A percentile compares a stretch with the other conserved stretches of the same genome.
phyloP scores from a whole-genome alignment of 2,329 filamentous ascomycete genomes.

The Colletotrichum sp. region DNA sequence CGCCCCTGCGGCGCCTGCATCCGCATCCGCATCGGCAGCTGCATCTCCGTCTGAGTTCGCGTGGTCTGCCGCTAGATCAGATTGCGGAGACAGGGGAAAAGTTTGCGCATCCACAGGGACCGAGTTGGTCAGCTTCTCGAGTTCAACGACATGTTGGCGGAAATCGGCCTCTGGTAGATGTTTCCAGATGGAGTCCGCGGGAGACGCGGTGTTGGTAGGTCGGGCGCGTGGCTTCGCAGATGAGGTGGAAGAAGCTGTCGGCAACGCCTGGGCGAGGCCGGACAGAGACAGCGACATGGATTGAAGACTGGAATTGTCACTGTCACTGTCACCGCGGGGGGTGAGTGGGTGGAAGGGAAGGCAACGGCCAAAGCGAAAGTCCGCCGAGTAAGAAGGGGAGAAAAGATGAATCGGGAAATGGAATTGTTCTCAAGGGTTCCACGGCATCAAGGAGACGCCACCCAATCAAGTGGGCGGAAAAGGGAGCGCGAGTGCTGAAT shows the following conservation, averaged over 20 bases:
- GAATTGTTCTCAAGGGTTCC: neutral
- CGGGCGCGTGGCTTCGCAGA: neutral
- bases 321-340: neutral
- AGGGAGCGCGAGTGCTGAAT: neutral
- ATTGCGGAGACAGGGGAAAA: neutral
- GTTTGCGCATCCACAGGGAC: slow-evolving; percentile 11
- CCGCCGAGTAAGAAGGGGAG: neutral
- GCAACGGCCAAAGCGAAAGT: neutral
- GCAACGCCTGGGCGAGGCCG: neutral
- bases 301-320: neutral
- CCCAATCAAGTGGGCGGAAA: neutral
- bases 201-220: slow-evolving; percentile 9
- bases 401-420: neutral
- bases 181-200: slow-evolving; percentile 12
- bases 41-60: neutral
- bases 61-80: neutral
- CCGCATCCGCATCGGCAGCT: neutral
- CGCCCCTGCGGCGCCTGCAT: neutral
- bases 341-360: neutral
- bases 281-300: slow-evolving; percentile 2
- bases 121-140: slow-evolving; percentile 20
- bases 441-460: neutral
- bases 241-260: neutral
- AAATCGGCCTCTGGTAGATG: slow-evolving; percentile 8
- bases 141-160: slow-evolving; percentile 9